Base-by-base conservation (phyloP, 129 eudicot species). In the Kitagawia praeruptora region DNA sequence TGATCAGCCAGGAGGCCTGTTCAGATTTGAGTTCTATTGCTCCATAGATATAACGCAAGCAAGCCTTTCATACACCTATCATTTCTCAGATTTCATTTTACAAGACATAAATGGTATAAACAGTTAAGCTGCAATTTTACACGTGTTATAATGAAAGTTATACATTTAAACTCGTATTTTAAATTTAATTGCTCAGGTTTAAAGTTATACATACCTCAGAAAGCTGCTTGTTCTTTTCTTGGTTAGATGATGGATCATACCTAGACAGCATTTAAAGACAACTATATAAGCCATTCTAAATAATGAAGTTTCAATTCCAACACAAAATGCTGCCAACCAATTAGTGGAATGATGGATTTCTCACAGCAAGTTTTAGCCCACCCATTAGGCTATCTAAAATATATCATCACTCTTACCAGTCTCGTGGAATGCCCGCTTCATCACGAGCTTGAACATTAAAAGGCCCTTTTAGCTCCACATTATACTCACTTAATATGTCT, bases 51-150 rank as follows among this genome's bases (percentile, higher is more conserved):
- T 88, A 34, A 93, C 86, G 80, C 86, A 90, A 67, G 96, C 84
- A 84, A 93, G 89, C 82, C 97, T 84, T 76, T 93, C 92, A 77
- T 91, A 81, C 47, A 93, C 97, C 98, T 93, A 87, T 34, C 83
- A 79, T 46, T 81, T 70, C 81, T 79, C 51, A 77, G 63, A 46
- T 75, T 73, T 37, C 13, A 67, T 21, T 12, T 2, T 11, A 37
- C 51, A 75, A 45, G 44, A 47, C 18, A 42, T 44, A 70, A 19
- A 72, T 10, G 21, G 44, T 40, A 71, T 10, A n/a, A 23, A 72
- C 51, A 21, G 13, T 21, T 42, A 6, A 21, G 27, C 47, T 70
- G 44, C 23, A 34, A 58, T 2, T 15, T 12, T 2, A 8, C 14
- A 16, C 25, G n/a, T n/a, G n/a, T n/a, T n/a, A n/a, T n/a, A n/a